A percentile compares a stretch with the other conserved stretches of the same genome.
phyloP scores from a whole-genome alignment of 768 basidiomycete genomes.

The Tephrocybe sp. region DNA sequence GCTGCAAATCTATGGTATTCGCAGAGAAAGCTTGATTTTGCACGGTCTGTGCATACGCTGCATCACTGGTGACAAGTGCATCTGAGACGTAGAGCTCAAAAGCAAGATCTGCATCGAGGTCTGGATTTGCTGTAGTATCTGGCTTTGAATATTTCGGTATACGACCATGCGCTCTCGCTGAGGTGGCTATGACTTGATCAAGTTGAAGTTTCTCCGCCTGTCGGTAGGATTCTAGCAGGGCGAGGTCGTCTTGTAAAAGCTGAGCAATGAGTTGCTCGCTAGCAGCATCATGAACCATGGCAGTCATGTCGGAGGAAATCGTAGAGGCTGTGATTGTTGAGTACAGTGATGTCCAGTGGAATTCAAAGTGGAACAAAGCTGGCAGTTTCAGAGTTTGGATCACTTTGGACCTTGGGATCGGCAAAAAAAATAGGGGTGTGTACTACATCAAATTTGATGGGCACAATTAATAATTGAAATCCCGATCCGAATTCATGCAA shows the following conservation, averaged over 20 bases:
- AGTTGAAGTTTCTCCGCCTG: slow-evolving; percentile 33
- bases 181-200: slow-evolving; percentile 25
- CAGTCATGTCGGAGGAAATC: background rate
- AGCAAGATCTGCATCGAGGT: slow-evolving; percentile 27
- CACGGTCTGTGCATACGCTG: slow-evolving; percentile 28
- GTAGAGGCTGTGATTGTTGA: background rate
- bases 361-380: no score
- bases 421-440: no score
- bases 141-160: slow-evolving; percentile 20
- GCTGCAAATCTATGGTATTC: slow-evolving; percentile 26
- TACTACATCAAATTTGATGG: no score
- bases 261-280: slow-evolving; percentile 32
- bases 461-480: no score
- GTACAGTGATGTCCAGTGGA: no score
- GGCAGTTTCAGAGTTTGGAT: no score
- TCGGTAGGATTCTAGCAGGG: slow-evolving; percentile 18
- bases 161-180: slow-evolving; percentile 23
- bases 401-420: no score
- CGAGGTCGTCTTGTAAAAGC: slow-evolving; percentile 31
- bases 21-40: slow-evolving; percentile 26
- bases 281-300: slow-evolving; percentile 20
- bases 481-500: no score
- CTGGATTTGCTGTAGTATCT: slow-evolving; percentile 1
- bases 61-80: slow-evolving; percentile 26
- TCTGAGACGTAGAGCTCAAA: slow-evolving; percentile 27